Base-by-base conservation (phyloP, 129 eudicot genomes). In the Cynara cardunculus region DNA sequence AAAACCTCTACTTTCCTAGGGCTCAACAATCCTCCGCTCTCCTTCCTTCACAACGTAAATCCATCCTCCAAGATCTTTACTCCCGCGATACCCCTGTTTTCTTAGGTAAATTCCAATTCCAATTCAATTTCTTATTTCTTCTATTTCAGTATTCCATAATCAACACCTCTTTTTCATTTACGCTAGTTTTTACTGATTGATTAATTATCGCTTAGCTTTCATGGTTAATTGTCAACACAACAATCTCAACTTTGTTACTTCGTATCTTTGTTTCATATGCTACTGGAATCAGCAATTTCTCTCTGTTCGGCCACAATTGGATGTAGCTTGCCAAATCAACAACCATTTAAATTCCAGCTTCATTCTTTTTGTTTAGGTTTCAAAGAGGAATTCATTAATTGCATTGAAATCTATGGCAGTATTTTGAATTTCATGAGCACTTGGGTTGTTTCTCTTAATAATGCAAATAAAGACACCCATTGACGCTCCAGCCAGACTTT, bases 61-160 rank as follows among this genome's bases (percentile, higher is more conserved):
- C 95, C 72, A 89, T 96, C 77, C 97, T 96, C 77, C 91, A 83
- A 59, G 92, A 92, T 86, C 93, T 96, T 34, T 90, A 89, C 76
- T 84, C 89, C 0, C 90, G 98, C 59, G 91, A 96, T 87, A 87
- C 84, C 85, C 88, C 99, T 53, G 95, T 96, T 61, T 96, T 95
- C 73, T 74, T 95, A 81, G 99, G 99, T 95, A 84, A 12, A 18
- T 56, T 34, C 7, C 39, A 0, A 6, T n/a, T n/a, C 13, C 13
- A 39, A 10, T 59, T 49, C 39, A 19, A 18, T 31, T 80, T 80
- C 73, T n/a, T 7, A 5, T 7, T 2, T 16, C 39, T 61, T 80
- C 13, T 80, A 14, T 79, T 30, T 19, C n/a, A n/a, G n/a, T n/a
- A n/a, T n/a, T n/a, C n/a, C 44, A 37, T 24, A 3, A 28, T 30